Evolutionary conservation across 768 basidiomycete genomes (phyloP), one percentile per base, ranked within the genome.

Genomic region (Lepiota venenata): DNA sequence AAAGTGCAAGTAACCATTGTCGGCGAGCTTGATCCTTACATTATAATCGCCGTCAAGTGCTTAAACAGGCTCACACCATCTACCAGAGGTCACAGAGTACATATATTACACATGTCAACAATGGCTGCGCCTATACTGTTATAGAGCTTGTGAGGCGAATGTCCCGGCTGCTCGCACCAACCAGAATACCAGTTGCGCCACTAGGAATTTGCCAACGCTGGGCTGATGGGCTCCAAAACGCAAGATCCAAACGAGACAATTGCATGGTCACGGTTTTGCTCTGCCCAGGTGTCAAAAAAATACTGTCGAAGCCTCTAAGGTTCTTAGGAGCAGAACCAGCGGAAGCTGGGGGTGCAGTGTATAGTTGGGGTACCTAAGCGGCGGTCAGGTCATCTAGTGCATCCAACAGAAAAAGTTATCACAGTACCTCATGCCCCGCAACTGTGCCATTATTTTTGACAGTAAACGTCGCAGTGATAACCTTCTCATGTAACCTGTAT

Each of bases 201-300:
- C 66, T 65, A 1, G 81, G 80, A 7, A 83, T 69, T 39, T 70
- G 64, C 83, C 84, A 87, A n/a, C 73, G 67, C 64, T 85, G 82
- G 14, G 66, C 66, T 11, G 65, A 66, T 18, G 80, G 78, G 60
- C 81, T 73, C 80, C 80, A 87, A 12, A 80, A 73, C 0, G 79
- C 74, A 43, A 84, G 69, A 58, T 80, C 77, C 55, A 78, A 79
- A 18, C 79, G 72, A 4, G 77, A 74, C 18, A 83, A 69, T 45
- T 72, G 60, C 58, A 82, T 63, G 6, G 73, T 73, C n/a, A 81
- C 79, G 2, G 64, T 73, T 51, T 68, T 71, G 25, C 74, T 75
- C 57, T 77, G 69, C 9, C 77, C 78, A 0, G 76, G 74, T 1
- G 60, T 61, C 47, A 80, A 64, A 58, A 68, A 76, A 32, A 82